Evolutionary conservation across 176 grass and related monocot genomes (phyloP), one percentile per base, ranked within the genome.

Genomic region (Oropetium thomaeum): DNA sequence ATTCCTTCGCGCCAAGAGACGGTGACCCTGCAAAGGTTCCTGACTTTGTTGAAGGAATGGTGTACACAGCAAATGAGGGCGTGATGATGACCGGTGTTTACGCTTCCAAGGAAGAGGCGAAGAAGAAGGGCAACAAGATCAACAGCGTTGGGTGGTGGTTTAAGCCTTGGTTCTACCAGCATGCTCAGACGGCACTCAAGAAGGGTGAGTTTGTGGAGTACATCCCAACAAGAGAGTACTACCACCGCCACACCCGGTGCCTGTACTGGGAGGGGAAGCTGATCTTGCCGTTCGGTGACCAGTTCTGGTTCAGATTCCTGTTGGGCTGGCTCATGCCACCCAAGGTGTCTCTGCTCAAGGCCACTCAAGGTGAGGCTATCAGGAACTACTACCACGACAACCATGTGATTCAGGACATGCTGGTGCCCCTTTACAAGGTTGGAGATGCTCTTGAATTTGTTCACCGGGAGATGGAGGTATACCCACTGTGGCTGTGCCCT

Each of bases 191-290:
- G 1, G 89, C 92, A 0, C 87, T 99, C 9, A 88, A 77, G 38
- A 95, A n/a, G 86, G 96, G 96, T 10, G 85, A 99, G 69, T 99
- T 99, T 64, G 92, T 90, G 80, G 96, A 99, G 73, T 99, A 96
- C 80, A 95, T 96, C 54, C 96, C 92, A 0, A 99, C 89, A 16
- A 92, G 96, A 68, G 69, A 99, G 37, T 99, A 95, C 73, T 96
- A 99, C 80, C 92, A 99, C 44, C 84, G 96, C 42, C 96, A 99
- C 79, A 99, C 96, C 32, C 74, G 96, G n/a, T 88, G 84, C 49
- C 61, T 99, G 34, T 99, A 99, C 81, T 95, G 96, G 96, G 96
- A 99, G 74, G 96, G 92, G 2, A 99, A 99, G 82, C 74, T 99
- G 65, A 99, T 99, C 77, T 53, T 99, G 53, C 92, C 92, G 1